Evolutionary conservation across 257 asterid genomes (phyloP).

Genomic region (Avicennia marina): DNA sequence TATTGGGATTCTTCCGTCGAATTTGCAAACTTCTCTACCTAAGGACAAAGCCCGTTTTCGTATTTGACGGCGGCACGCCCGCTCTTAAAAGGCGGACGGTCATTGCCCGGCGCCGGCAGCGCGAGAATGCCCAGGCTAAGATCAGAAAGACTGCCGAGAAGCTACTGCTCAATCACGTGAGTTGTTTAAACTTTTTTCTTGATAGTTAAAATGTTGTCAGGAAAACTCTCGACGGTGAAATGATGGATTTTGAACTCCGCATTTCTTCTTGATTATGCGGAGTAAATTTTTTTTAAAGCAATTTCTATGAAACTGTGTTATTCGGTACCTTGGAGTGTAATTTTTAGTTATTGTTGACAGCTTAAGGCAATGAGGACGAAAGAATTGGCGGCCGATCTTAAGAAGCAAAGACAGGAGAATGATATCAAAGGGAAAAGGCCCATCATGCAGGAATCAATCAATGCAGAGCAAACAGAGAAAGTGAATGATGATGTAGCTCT

Average conservation of each 20-base stretch:
- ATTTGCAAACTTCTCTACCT: slow-evolving; percentile 91
- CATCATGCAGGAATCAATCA: slow-evolving; percentile 20
- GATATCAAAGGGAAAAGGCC: slow-evolving; percentile 54
- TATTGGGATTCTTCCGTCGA: slow-evolving; percentile 88
- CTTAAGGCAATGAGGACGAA: slow-evolving; percentile 74
- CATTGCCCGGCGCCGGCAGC: slow-evolving; percentile 92
- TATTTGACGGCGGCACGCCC: slow-evolving; percentile 95
- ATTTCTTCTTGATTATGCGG: slow-evolving; percentile 11
- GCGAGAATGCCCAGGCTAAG: slow-evolving; percentile 96
- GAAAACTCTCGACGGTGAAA: not conserved
- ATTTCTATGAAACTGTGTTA: not conserved
- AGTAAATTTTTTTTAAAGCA: not conserved
- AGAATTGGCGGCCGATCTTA: slow-evolving; percentile 66
- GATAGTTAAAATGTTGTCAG: not conserved
- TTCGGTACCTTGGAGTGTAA: not conserved
- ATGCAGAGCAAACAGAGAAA: slow-evolving; percentile 20
- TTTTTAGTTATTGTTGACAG: slow-evolving; percentile 29
- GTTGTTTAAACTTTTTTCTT: slow-evolving; percentile 3
- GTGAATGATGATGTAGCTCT: slow-evolving; percentile 19
- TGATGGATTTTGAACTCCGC: not conserved
- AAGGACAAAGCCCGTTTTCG: slow-evolving; percentile 86
- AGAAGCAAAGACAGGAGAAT: slow-evolving; percentile 65
- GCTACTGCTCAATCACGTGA: slow-evolving; percentile 84
- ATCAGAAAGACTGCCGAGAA: slow-evolving; percentile 96
- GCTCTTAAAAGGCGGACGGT: slow-evolving; percentile 95